Evolutionary conservation across 2,329 filamentous ascomycete species (phyloP).

Genomic region (Stagonosporopsis tanaceti): DNA sequence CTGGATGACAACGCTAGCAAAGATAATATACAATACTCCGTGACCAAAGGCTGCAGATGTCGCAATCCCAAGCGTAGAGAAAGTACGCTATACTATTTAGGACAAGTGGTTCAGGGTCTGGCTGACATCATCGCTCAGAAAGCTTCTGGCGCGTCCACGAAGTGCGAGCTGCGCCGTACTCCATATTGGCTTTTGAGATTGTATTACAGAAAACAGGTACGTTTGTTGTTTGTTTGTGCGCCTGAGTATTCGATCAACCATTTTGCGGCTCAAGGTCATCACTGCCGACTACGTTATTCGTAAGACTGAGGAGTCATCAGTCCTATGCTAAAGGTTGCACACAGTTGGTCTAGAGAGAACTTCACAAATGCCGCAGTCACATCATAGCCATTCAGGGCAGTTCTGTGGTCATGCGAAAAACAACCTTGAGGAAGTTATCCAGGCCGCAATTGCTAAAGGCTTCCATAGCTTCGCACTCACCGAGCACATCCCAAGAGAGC

Average conservation of each 20-base stretch:
- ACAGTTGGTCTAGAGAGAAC: not conserved
- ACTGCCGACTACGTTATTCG: not conserved
- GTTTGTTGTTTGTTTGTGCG: not conserved
- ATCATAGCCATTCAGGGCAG: slow-evolving; percentile 97
- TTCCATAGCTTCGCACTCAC: slow-evolving; percentile 88
- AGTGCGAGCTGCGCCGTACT: not conserved
- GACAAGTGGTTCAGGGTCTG: slow-evolving; percentile 5
- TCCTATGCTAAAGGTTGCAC: not conserved
- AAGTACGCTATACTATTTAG: slow-evolving; percentile 7
- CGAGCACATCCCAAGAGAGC: slow-evolving; percentile 90
- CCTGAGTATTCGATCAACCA: not conserved
- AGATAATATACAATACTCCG: not conserved
- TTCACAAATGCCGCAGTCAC: slow-evolving; percentile 84
- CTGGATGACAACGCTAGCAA: not conserved
- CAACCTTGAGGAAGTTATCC: slow-evolving; percentile 82
- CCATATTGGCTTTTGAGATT: not conserved
- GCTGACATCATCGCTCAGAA: slow-evolving; percentile 19
- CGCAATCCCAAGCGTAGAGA: not conserved
- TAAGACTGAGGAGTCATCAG: slow-evolving; percentile 3
- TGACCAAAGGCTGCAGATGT: not conserved
- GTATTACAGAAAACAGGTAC: not conserved
- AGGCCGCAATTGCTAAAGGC: slow-evolving; percentile 76
- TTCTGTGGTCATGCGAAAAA: slow-evolving; percentile 91
- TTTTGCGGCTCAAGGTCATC: not conserved
- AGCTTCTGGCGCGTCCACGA: slow-evolving; percentile 8